Evolutionary conservation across 176 grass and related monocot genomes (phyloP).

Genomic region (Musa beccarii): DNA sequence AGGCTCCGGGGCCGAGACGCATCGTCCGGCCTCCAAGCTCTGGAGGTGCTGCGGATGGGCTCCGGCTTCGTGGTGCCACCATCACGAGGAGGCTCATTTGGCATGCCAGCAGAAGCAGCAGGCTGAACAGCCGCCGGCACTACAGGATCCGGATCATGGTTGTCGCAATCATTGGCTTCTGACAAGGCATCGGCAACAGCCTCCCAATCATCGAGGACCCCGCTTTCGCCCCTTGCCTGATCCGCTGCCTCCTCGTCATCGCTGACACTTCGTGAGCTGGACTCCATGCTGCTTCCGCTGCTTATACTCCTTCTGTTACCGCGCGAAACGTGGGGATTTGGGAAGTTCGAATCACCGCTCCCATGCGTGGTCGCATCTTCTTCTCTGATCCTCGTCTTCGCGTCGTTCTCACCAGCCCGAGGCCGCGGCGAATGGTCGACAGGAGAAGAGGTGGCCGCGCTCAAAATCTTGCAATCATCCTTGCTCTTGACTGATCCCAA

Average conservation of each 20-base stretch:
- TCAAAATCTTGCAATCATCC: neutral
- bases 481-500: slow-evolving; percentile 3
- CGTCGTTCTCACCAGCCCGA: slow-evolving; percentile 12
- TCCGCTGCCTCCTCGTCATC: slow-evolving; percentile 1
- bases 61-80: neutral
- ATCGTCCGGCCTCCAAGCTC: slow-evolving; percentile 14
- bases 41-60: neutral
- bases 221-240: neutral
- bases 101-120: neutral
- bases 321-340: neutral
- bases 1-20: neutral
- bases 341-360: neutral
- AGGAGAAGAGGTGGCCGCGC: neutral
- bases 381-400: slow-evolving; percentile 15
- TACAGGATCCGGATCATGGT: neutral
- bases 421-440: neutral
- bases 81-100: neutral
- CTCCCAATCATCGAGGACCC: slow-evolving; percentile 14
- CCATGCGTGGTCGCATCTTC: neutral
- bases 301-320: neutral
- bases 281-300: slow-evolving; percentile 14
- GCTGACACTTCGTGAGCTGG: slow-evolving; percentile 7
- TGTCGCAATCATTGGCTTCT: neutral
- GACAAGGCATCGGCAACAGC: slow-evolving; percentile 4
- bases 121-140: neutral